Conservation (phyloP, 2,329 filamentous ascomycete species). For the Monosporascus ibericus region DNA sequence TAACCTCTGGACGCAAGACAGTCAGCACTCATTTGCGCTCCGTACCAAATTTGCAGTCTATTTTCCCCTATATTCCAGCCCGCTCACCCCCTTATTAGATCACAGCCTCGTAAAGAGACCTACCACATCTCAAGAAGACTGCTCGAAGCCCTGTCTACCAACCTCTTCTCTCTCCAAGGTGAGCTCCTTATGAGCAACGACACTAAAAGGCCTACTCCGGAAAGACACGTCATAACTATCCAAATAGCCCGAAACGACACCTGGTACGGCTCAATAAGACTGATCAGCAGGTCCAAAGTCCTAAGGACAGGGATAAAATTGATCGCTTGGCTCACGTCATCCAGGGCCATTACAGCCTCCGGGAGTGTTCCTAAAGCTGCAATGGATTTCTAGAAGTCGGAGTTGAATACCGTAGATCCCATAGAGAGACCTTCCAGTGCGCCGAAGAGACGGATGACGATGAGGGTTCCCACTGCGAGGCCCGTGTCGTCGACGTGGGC, state of each 20-base stretch:
- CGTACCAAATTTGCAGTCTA: too few species aligned
- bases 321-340: constrained; percentile 12
- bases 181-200: constrained; percentile 4
- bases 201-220: constrained; percentile 1
- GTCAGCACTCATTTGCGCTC: too few species aligned
- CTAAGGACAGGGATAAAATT: constrained; percentile 10
- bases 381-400: constrained; percentile 14
- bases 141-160: constrained; percentile 7
- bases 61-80: too few species aligned
- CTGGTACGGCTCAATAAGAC: constrained; percentile 1
- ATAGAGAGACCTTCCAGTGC: constrained; percentile 28
- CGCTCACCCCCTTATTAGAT: too few species aligned
- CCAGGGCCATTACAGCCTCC: constrained; percentile 3
- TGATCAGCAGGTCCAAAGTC: neutral
- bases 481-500: constrained; percentile 26
- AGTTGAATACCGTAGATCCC: constrained; percentile 26
- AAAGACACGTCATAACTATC: constrained; percentile 1
- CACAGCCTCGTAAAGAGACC: too few species aligned
- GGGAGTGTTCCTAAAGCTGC: constrained; percentile 6
- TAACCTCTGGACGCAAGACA: too few species aligned
- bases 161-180: constrained; percentile 2
- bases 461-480: constrained; percentile 25
- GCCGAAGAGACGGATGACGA: constrained; percentile 29
- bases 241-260: constrained; percentile 2
- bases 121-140: neutral